Evolutionary conservation across 768 basidiomycete species (phyloP).

Genomic region (Royoungia palumana): DNA sequence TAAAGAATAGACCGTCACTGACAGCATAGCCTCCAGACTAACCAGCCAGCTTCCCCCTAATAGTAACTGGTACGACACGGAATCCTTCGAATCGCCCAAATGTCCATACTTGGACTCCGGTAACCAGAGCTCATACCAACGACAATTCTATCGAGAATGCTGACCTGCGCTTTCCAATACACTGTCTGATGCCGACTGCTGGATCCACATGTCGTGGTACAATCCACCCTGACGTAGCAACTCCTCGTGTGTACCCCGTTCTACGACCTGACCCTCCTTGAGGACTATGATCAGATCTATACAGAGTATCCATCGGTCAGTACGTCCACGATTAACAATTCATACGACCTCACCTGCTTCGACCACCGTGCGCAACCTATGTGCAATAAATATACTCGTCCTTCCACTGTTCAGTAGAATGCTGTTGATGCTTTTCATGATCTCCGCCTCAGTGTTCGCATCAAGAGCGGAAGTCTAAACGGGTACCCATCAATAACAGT

Average conservation of each 20-base stretch:
- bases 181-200: slow-evolving; percentile 52
- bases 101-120: not conserved
- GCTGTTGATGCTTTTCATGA: slow-evolving; percentile 91
- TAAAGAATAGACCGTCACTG: too few relatives aligned
- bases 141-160: not conserved
- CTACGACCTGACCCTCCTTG: slow-evolving; percentile 84
- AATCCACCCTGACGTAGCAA: slow-evolving; percentile 67
- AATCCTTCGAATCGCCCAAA: too few relatives aligned
- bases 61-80: too few relatives aligned
- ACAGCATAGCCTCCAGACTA: too few relatives aligned
- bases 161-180: slow-evolving; percentile 15
- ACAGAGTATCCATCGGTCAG: not conserved
- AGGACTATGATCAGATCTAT: slow-evolving; percentile 91
- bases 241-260: slow-evolving; percentile 92
- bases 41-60: too few relatives aligned
- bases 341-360: slow-evolving; percentile 66
- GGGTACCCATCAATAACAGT: not conserved
- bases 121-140: not conserved
- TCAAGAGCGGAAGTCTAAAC: slow-evolving; percentile 90
- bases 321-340: not conserved
- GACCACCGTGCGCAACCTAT: slow-evolving; percentile 83
- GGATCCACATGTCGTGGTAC: slow-evolving; percentile 80
- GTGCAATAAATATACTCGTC: slow-evolving; percentile 97
- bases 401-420: slow-evolving; percentile 72
- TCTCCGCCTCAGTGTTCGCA: slow-evolving; percentile 88